Evolutionary conservation across 257 asterid species (phyloP).

Genomic region (Rhazya stricta): DNA sequence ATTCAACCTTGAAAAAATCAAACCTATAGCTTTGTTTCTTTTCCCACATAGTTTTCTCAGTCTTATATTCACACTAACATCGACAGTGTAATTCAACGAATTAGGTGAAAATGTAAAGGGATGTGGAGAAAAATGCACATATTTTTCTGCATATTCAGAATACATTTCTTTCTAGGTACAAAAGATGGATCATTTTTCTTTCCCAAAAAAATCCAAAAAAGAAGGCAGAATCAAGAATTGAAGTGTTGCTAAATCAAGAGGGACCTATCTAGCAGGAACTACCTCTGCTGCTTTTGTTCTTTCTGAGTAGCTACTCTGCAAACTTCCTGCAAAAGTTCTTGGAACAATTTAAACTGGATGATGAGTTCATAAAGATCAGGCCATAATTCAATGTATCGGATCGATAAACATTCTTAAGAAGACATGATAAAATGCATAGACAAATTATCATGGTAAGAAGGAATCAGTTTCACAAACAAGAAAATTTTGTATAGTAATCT

Average conservation of each 20-base stretch:
- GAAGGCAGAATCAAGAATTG: neutral
- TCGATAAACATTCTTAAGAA: too few species aligned
- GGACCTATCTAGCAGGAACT: neutral
- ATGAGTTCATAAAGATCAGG: neutral
- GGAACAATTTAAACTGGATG: neutral
- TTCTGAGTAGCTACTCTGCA: neutral
- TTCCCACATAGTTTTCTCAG: slow-evolving; percentile 19
- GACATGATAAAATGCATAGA: too few species aligned
- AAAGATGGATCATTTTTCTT: neutral
- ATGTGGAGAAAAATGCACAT: neutral
- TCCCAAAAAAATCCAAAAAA: neutral
- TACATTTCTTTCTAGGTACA: neutral
- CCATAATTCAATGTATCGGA: neutral
- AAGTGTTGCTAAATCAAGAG: neutral
- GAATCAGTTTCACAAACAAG: neutral
- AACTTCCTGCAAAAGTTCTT: neutral
- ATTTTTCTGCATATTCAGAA: neutral
- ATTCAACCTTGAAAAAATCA: slow-evolving; percentile 18
- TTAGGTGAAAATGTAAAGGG: neutral
- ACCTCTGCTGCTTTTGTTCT: neutral
- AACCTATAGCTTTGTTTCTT: slow-evolving; percentile 32
- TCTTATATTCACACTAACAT: slow-evolving; percentile 42
- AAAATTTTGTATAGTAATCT: neutral
- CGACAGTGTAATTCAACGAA: neutral
- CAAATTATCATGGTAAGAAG: neutral